phyloP scores from a whole-genome alignment of 2,329 filamentous ascomycete genomes.

The Colletotrichum trifolii region DNA sequence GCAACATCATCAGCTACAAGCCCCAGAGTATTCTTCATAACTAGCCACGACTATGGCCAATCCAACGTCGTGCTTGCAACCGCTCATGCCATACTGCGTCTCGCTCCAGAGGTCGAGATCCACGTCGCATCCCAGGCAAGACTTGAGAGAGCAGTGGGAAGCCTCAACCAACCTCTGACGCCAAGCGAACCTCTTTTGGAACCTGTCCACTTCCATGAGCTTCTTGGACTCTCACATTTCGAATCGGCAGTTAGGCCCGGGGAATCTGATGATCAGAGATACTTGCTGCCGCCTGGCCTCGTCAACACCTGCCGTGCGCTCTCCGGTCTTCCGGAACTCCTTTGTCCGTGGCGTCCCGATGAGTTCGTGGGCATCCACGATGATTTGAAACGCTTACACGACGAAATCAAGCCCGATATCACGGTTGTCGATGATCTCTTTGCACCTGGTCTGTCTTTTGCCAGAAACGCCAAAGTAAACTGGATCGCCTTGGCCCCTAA shows the following conservation, averaged over 20 bases:
- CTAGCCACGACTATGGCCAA: slow-evolving; percentile 58
- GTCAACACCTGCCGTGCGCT: slow-evolving; percentile 1
- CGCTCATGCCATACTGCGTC: slow-evolving; percentile 49
- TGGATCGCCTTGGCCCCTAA: slow-evolving; percentile 57
- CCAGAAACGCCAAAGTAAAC: slow-evolving; percentile 45
- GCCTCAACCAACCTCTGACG: not conserved
- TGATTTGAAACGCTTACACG: not conserved
- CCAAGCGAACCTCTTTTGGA: not conserved
- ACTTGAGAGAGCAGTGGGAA: not conserved
- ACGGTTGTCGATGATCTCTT: slow-evolving; percentile 57
- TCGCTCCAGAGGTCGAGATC: slow-evolving; percentile 49
- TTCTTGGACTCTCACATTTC: not conserved
- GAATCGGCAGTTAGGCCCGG: not conserved
- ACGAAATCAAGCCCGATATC: slow-evolving; percentile 50
- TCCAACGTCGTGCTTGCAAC: slow-evolving; percentile 59
- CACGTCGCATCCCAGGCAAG: slow-evolving; percentile 52
- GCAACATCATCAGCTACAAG: not conserved
- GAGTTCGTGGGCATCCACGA: not conserved
- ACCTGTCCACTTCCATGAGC: not conserved
- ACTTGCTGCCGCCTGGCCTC: slow-evolving; percentile 8
- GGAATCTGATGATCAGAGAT: not conserved
- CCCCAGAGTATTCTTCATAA: slow-evolving; percentile 52
- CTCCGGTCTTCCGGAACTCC: not conserved
- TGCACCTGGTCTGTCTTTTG: slow-evolving; percentile 55
- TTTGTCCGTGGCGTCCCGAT: not conserved